Percentiles rank a stretch among this genome's conserved stretches.
Conservation (phyloP, 2,329 filamentous ascomycete species). For the Cladosporium sp. region DNA sequence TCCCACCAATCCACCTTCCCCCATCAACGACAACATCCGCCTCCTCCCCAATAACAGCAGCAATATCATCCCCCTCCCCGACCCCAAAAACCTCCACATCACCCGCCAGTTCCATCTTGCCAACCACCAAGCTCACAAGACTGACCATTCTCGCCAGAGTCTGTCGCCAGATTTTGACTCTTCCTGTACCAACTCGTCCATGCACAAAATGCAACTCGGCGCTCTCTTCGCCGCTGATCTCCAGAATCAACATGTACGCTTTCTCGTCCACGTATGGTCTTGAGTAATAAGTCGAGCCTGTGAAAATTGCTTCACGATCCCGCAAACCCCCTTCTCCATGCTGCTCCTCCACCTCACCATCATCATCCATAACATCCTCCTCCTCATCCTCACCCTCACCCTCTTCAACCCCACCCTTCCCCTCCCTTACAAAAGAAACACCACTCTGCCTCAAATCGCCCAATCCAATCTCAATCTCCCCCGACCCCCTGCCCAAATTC, state of each 20-base stretch:
- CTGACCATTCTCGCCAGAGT: conserved; percentile 65
- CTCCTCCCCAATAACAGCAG: conserved; percentile 51
- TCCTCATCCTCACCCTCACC: conserved; percentile 20
- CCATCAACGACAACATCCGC: conserved; percentile 55
- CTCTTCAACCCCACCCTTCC: conserved; percentile 41
- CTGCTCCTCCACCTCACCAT: conserved; percentile 20
- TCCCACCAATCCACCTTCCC: conserved; percentile 14
- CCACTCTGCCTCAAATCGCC: conserved; percentile 89
- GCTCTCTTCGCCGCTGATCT: conserved; percentile 65
- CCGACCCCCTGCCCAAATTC: conserved; percentile 60
- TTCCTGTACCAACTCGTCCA: not conserved
- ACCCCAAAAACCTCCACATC: conserved; percentile 49
- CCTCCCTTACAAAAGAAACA: conserved; percentile 58
- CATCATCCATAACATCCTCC: conserved; percentile 4
- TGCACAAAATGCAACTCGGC: conserved; percentile 19
- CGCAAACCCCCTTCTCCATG: conserved; percentile 3
- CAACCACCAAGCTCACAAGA: conserved; percentile 74
- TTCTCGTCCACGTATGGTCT: conserved; percentile 79
- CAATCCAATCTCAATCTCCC: conserved; percentile 74
- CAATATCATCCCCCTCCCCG: conserved; percentile 40
- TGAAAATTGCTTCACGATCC: not conserved
- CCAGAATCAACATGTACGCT: conserved; percentile 69
- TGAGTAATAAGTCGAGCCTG: conserved; percentile 68
- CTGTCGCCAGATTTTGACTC: conserved; percentile 59
- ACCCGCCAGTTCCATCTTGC: conserved; percentile 63